Evolutionary conservation across 305 asterid genomes (phyloP).

Genomic region (Stenogyne calaminthoides): DNA sequence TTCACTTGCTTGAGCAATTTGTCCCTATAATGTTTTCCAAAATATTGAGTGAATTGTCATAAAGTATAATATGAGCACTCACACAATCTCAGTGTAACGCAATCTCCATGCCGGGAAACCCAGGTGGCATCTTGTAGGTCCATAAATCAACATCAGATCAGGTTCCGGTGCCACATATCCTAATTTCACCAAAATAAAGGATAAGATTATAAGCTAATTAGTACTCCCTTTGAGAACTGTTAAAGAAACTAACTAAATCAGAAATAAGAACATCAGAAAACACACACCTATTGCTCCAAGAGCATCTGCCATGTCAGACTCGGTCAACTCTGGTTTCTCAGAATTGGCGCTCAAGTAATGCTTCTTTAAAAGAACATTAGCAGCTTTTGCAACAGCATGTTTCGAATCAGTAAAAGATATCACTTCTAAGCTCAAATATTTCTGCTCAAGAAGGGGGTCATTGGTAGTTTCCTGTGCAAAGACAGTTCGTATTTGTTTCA

Average conservation of each 20-base stretch:
- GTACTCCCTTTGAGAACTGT: neutral
- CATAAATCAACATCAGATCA: constrained; percentile 84
- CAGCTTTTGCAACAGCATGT: constrained; percentile 83
- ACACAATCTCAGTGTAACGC: constrained; percentile 95
- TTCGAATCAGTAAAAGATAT: constrained; percentile 80
- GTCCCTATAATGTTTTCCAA: neutral
- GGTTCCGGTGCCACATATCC: constrained; percentile 76
- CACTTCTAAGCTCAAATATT: constrained; percentile 64
- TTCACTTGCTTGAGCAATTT: constrained; percentile 21
- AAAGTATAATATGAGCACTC: constrained; percentile 40
- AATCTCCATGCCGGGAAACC: constrained; percentile 99
- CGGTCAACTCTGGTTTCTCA: constrained; percentile 59
- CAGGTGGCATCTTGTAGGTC: constrained; percentile 88
- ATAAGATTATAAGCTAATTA: neutral
- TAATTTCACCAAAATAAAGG: constrained; percentile 39
- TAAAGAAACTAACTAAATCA: neutral
- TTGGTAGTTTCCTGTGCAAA: constrained; percentile 44
- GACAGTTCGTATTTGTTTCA: constrained; percentile 13
- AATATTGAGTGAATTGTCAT: neutral
- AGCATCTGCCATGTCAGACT: constrained; percentile 72
- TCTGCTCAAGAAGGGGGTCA: constrained; percentile 42
- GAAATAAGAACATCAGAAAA: constrained; percentile 18
- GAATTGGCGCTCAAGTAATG: constrained; percentile 40
- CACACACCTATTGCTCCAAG: constrained; percentile 70
- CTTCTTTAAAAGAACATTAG: constrained; percentile 68